Base-by-base conservation (phyloP, 2,329 filamentous ascomycete species). In the Tympanopsis confertula region DNA sequence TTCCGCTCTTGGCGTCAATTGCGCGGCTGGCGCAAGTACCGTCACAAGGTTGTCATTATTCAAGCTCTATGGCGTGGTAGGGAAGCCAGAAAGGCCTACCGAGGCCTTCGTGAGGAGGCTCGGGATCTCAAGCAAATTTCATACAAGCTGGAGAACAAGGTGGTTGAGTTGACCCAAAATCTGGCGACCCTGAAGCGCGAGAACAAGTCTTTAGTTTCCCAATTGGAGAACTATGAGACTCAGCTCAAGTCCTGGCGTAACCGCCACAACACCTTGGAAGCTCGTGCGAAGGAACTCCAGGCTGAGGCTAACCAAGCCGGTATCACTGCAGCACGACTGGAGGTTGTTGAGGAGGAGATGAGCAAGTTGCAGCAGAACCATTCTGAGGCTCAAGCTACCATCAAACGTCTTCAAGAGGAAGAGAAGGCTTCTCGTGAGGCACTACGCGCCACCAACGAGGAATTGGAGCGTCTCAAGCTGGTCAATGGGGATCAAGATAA, bases 81-180 rank as follows among this genome's bases (percentile, higher is more conserved):
- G 59, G 55, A 62, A 45, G 89, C 91, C 39, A 78, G 91, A 47
- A 76, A 71, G 47, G 79, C 76, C 36, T 98, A 98, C 71, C 96
- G 94, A 75, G 78, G 69, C 49, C 66, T 94, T 43, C 86, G 91
- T 48, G 88, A 95, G 61, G 91, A 98, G 62, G 91, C 91, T 46
- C 84, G 91, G 54, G 93, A 98, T 66, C 75, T 98, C 58, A 96
- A 96, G 71, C 89, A 96, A 62, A 98, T 98, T 49, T 96, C 91
- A 2, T 98, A 98, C 71, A 96, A 94, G 69, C 69, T 98, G 50
- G 91, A 98, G 61, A 96, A 98, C 73, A 98, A 98, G 77, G 91
- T 98, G 44, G 86, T 98, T 44, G 91, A 98, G 65, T 74, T 98
- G 52, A 98, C 91, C 1, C 91, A 98, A 59, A 86, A 82, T 36